Conservation (phyloP, 2,329 filamentous ascomycete species). For the Pseudocercospora ulei region DNA sequence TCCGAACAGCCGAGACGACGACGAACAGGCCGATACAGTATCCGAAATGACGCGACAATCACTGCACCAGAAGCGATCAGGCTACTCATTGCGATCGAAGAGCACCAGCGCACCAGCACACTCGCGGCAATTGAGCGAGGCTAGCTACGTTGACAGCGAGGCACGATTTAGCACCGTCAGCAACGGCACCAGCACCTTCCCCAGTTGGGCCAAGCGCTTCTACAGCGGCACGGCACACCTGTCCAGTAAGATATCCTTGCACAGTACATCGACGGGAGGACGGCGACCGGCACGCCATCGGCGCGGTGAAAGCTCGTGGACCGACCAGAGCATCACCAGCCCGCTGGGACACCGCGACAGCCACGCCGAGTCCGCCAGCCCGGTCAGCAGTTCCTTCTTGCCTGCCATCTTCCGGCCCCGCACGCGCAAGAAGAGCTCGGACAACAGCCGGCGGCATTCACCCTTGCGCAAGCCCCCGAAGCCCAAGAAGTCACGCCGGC, state of each 20-base stretch:
- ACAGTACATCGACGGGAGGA: slow-evolving; percentile 18
- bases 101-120: slow-evolving; percentile 31
- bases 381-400: slow-evolving; percentile 31
- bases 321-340: slow-evolving; percentile 31
- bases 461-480: slow-evolving; percentile 20
- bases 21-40: slow-evolving; percentile 33
- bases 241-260: slow-evolving; percentile 28
- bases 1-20: slow-evolving; percentile 26
- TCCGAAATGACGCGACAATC: slow-evolving; percentile 30
- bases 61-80: slow-evolving; percentile 32
- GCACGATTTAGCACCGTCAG: slow-evolving; percentile 14
- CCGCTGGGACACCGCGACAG: slow-evolving; percentile 29
- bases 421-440: slow-evolving; percentile 24
- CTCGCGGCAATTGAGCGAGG: slow-evolving; percentile 29
- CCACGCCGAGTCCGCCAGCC: slow-evolving; percentile 24
- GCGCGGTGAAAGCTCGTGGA: slow-evolving; percentile 27
- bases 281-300: slow-evolving; percentile 16
- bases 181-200: slow-evolving; percentile 31
- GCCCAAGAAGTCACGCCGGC: slow-evolving; percentile 11
- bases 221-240: slow-evolving; percentile 29
- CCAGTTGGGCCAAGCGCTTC: slow-evolving; percentile 34
- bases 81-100: slow-evolving; percentile 29
- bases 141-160: slow-evolving; percentile 29
- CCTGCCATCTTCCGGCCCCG: slow-evolving; percentile 33
- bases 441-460: slow-evolving; percentile 19